Evolutionary conservation across 1,139 yeast genomes (phyloP), one percentile per base, ranked within the genome.

Genomic region (Pichia sp.): DNA sequence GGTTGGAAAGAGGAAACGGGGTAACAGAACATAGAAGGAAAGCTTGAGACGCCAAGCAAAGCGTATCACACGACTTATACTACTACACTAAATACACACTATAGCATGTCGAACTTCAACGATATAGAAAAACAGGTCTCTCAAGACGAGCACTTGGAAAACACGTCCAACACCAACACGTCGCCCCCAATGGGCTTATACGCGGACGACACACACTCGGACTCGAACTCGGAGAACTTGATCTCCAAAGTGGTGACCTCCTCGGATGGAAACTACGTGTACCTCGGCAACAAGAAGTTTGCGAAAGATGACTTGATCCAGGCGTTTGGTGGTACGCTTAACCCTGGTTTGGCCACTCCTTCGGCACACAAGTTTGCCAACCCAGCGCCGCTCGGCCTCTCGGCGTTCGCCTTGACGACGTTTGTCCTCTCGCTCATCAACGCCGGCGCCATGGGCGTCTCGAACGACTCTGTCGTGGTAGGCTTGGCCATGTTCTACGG

Each of bases 381-480:
- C 70, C 95, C 97, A 47, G 89, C 95, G 51, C 96, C 97, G 2
- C 75, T 90, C 54, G 97, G 97, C n/a, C 76, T 90, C 60, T 79
- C 83, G 51, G 95, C 89, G 4, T 90, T 90, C 67, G 96, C 95
- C 7, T 75, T 89, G 62, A 87, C 96, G 19, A 87, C 96, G 5
- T 87, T 90, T 70, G 89, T 89, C 13, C 75, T 90, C 49, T 84
- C 92, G 4, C 72, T 90, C 67, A 73, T 82, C 61, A 82, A 84
- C 60, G 76, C 79, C 8, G 76, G 77, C 32, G 88, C 89, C n/a
- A 80, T 82, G 67, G 82, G 84, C 26, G 79, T 84, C 32, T 59
- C 67, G 6, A 70, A 71, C 31, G 77, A 85, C 38, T 76, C 78
- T 60, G 75, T 83, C 36, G 85, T 84, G 54, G 77, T 87, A 50